Conservation (phyloP, 73 alveolate species). For the Stentor roeselii region DNA sequence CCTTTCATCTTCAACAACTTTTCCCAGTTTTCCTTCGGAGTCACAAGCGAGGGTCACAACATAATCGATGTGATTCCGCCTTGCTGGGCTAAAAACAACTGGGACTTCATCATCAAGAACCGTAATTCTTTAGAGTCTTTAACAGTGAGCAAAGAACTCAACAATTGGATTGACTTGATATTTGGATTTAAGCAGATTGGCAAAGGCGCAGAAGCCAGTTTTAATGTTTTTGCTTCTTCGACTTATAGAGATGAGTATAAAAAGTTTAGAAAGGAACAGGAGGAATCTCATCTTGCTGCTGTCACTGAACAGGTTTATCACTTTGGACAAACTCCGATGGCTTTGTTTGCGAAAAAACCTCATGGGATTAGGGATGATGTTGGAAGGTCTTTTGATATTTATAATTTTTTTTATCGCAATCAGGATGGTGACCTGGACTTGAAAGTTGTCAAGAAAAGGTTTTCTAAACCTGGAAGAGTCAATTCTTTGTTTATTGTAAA, state of each 20-base stretch:
- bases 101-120: conserved; percentile 79
- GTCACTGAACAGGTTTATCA: conserved; percentile 89
- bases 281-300: conserved; percentile 61
- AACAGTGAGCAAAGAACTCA: conserved; percentile 65
- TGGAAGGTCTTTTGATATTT: background rate
- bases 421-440: background rate
- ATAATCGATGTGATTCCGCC: conserved; percentile 79
- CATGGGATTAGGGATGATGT: conserved; percentile 79
- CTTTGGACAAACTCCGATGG: conserved; percentile 96
- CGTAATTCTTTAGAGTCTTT: conserved; percentile 82
- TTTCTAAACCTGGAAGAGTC: background rate
- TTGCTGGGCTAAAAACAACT: conserved; percentile 77
- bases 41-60: conserved; percentile 45
- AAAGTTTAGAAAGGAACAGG: conserved; percentile 61
- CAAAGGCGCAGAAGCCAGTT: conserved; percentile 68
- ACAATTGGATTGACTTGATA: conserved; percentile 83
- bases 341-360: conserved; percentile 74
- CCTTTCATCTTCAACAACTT: conserved; percentile 72
- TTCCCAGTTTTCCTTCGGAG: conserved; percentile 58
- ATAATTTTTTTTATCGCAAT: too few relatives aligned
- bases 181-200: conserved; percentile 84
- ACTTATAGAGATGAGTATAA: conserved; percentile 58
- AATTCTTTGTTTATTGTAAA: background rate
- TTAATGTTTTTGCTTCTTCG: conserved; percentile 73
- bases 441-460: background rate